Percentiles rank a stretch among this genome's conserved stretches.
These are phyloP conservation scores for Clonostachys sp. DNA, from an alignment of 2,329 filamentous ascomycete species.

Conservation along the genomic window DNA sequence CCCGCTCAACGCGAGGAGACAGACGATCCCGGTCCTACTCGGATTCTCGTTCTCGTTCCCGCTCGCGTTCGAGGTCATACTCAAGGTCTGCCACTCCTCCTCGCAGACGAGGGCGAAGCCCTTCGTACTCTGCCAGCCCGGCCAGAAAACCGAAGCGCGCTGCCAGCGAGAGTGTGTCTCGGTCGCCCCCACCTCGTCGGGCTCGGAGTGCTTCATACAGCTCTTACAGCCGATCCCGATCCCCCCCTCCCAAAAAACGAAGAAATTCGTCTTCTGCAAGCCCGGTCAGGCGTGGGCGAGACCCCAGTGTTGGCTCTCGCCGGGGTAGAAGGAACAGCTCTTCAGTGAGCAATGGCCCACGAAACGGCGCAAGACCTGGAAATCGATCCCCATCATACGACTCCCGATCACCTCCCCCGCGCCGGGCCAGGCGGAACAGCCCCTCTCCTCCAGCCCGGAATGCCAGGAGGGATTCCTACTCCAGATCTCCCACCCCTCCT, in stretches of 20 bases:
- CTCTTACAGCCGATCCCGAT: slow-evolving; percentile 22
- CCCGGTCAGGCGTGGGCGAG: slow-evolving; percentile 4
- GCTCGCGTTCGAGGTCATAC: slow-evolving; percentile 27
- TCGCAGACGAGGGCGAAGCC: slow-evolving; percentile 8
- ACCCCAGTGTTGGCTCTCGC: neutral
- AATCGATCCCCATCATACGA: slow-evolving; percentile 23
- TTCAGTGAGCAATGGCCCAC: slow-evolving; percentile 19
- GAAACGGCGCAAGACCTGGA: slow-evolving; percentile 12
- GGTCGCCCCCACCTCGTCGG: slow-evolving; percentile 19
- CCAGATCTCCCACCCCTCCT: slow-evolving; percentile 11
- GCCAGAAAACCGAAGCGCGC: slow-evolving; percentile 14
- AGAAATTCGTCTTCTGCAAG: slow-evolving; percentile 11
- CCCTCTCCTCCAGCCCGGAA: neutral
- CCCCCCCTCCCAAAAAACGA: slow-evolving; percentile 12
- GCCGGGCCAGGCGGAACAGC: slow-evolving; percentile 7
- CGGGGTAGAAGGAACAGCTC: slow-evolving; percentile 21
- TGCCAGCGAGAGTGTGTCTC: slow-evolving; percentile 15
- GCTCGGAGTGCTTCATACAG: slow-evolving; percentile 20
- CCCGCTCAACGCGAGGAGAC: slow-evolving; percentile 10
- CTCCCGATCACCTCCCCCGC: slow-evolving; percentile 18
- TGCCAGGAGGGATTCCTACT: slow-evolving; percentile 5
- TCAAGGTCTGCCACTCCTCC: slow-evolving; percentile 26
- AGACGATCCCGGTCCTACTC: neutral
- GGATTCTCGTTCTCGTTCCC: slow-evolving; percentile 17
- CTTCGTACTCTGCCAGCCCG: slow-evolving; percentile 21